Conservation (phyloP, 192 early-diverging fungal genomes). For the Hyaloraphidium curvatum region DNA sequence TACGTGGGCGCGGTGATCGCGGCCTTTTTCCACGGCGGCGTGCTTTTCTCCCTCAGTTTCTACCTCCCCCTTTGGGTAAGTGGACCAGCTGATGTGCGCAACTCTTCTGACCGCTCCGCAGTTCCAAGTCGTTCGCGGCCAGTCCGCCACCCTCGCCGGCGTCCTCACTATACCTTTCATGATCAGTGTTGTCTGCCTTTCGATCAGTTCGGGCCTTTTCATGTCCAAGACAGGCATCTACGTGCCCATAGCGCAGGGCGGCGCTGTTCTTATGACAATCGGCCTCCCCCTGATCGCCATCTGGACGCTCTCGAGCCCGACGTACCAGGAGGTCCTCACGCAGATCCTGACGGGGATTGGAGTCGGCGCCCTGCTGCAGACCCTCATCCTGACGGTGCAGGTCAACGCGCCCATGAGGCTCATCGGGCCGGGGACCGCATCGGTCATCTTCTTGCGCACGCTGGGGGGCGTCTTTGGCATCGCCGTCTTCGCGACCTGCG, state of each 20-base stretch:
- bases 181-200: conserved; percentile 30
- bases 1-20: not conserved
- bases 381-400: conserved; percentile 16
- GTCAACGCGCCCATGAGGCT: not conserved
- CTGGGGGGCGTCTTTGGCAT: not conserved
- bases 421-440: not conserved
- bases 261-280: conserved; percentile 24
- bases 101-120: not conserved
- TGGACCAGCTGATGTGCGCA: not conserved
- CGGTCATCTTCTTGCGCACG: not conserved
- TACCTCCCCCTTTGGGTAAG: not conserved
- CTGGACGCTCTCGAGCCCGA: conserved; percentile 24
- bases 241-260: conserved; percentile 27
- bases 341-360: conserved; percentile 31
- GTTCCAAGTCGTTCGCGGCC: not conserved
- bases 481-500: not conserved
- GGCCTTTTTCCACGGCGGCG: not conserved
- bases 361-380: conserved; percentile 35
- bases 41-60: not conserved
- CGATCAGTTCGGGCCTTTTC: conserved; percentile 28
- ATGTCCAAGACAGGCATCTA: conserved; percentile 29
- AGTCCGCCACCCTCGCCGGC: not conserved
- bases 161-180: not conserved
- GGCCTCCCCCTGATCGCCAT: conserved; percentile 34
- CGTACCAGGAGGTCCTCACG: conserved; percentile 27